Evolutionary conservation across 805 yeast genomes (phyloP).

Genomic region (Saccharomycopsis javanensis): DNA sequence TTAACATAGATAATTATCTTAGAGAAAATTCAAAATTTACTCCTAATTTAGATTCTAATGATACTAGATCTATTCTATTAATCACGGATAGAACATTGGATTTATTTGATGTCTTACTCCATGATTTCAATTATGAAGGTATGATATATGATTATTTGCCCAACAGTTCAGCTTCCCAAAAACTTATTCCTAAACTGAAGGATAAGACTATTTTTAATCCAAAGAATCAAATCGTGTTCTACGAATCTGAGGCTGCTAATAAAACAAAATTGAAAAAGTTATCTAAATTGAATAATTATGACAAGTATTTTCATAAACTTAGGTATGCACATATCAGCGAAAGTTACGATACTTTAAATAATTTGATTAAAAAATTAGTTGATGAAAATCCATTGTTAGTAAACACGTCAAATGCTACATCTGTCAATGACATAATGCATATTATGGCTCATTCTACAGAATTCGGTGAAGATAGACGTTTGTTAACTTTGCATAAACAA

Average conservation of each 20-base stretch:
- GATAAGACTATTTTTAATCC: constrained; percentile 36
- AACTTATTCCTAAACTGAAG: constrained; percentile 20
- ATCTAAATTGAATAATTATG: constrained; percentile 48
- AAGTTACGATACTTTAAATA: constrained; percentile 51
- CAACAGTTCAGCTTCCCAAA: constrained; percentile 19
- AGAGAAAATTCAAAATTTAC: constrained; percentile 59
- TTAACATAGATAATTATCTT: constrained; percentile 64
- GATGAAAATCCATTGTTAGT: constrained; percentile 68
- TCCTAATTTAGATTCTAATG: constrained; percentile 37
- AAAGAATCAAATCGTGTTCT: constrained; percentile 23
- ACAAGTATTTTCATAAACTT: constrained; percentile 48
- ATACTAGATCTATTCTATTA: constrained; percentile 54
- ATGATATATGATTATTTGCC: constrained; percentile 67
- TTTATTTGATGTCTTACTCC: constrained; percentile 71
- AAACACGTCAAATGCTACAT: constrained; percentile 53
- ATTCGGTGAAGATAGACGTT: constrained; percentile 57
- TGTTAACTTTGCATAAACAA: constrained; percentile 48
- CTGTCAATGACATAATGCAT: constrained; percentile 62
- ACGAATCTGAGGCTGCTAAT: constrained; percentile 45
- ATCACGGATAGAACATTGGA: constrained; percentile 82
- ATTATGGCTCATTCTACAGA: constrained; percentile 60
- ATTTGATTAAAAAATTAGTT: constrained; percentile 53
- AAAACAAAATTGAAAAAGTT: constrained; percentile 34
- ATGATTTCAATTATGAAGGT: constrained; percentile 87
- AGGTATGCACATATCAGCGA: constrained; percentile 71